phyloP scores from a whole-genome alignment of 2,329 filamentous ascomycete species.

The Penicillium capsulatum region DNA sequence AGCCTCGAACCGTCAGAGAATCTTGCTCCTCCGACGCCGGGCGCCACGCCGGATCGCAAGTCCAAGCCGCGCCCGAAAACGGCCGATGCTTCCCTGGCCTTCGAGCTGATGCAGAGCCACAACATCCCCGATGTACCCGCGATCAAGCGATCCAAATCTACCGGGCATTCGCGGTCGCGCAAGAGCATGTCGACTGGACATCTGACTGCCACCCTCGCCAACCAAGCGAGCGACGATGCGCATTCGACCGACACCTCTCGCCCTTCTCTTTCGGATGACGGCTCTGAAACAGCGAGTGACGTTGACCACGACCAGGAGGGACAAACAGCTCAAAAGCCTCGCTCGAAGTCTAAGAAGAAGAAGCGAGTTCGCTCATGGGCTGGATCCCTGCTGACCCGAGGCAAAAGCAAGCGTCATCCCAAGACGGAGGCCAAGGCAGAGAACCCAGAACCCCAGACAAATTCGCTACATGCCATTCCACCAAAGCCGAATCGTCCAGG shows the following conservation, averaged over 20 bases:
- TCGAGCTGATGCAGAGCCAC: conserved; percentile 22
- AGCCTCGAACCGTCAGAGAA: conserved; percentile 60
- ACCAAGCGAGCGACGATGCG: conserved; percentile 17
- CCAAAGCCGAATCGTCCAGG: conserved; percentile 42
- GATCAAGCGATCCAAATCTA: conserved; percentile 41
- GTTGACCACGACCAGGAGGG: conserved; percentile 21
- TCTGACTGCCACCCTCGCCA: conserved; percentile 19
- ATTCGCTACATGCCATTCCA: conserved; percentile 9
- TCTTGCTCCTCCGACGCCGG: conserved; percentile 23
- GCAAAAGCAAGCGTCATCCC: conserved; percentile 41
- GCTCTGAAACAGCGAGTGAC: conserved; percentile 31
- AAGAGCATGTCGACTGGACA: conserved; percentile 31
- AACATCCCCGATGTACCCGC: conserved; percentile 16
- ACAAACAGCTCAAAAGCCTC: conserved; percentile 30
- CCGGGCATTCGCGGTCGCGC: conserved; percentile 31
- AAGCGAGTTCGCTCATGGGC: conserved; percentile 70
- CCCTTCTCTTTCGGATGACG: conserved; percentile 28
- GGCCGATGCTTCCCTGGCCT: conserved; percentile 39
- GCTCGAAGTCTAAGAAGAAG: conserved; percentile 46
- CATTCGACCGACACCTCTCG: conserved; percentile 23
- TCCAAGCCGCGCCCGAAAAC: conserved; percentile 41
- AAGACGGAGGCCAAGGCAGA: conserved; percentile 35
- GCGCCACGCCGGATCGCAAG: conserved; percentile 30
- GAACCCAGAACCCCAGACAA: too few species aligned
- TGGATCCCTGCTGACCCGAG: conserved; percentile 48